Evolutionary conservation across 805 yeast species (phyloP), one percentile per base, ranked within the genome.

Genomic region (Lipomyces orientalis): DNA sequence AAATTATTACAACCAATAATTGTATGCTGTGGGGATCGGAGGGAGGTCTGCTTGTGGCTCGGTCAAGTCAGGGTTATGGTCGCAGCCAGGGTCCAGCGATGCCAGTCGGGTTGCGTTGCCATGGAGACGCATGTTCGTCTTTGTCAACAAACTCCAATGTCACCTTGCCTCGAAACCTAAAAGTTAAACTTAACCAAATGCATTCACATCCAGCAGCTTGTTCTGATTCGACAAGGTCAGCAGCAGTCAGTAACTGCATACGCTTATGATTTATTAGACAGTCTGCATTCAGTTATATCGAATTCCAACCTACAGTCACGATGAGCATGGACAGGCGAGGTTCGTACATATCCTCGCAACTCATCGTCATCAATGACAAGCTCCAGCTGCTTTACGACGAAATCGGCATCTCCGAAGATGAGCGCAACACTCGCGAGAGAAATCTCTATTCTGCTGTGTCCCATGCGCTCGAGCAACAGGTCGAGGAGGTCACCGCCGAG

Each of bases 381-480:
- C 69, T 77, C 16, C 76, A 75, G 64, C 62, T 62, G 31, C 71
- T 77, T 31, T 73, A 72, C 58, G 74, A 73, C 57, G 75, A 73
- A 33, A 70, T 73, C 25, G 75, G 75, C 25, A 65, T 73, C 12
- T 39, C 68, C 10, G 73, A 68, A 22, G 66, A 60, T n/a, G 75
- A 76, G 43, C 72, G 78, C 6, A 70, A 68, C 19, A 57, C 64
- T 5, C 64, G 78, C 3, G 79, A 76, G 58, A 64, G 71, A 37
- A 52, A 65, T 49, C 67, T 77, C 31, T 75, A 75, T 58, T 64
- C 71, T 7, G 74, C 71, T 12, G 73, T 77, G 8, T 65, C 74
- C 8, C 68, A 68, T 33, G 73, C 73, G 31, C 68, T 77, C n/a
- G 76, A 76, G 34, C 68, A 71, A n/a, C 76, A 77, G 46, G 74